Evolutionary conservation across 768 basidiomycete genomes (phyloP), one percentile per base, ranked within the genome.

Genomic region (Tricholomella constricta): DNA sequence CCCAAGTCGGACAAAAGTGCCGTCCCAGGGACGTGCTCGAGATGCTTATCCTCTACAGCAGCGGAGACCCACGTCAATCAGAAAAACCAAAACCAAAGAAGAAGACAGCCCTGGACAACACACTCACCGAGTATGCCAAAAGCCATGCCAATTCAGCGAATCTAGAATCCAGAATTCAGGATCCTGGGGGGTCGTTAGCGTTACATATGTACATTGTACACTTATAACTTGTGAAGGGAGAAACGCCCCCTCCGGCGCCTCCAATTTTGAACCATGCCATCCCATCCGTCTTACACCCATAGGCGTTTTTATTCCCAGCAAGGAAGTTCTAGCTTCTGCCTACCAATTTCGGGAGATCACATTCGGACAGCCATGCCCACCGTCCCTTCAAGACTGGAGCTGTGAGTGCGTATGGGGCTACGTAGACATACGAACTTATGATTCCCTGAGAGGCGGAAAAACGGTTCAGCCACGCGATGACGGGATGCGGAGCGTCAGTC

Each of bases 1-100:
- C 69, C 67, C 23, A 70, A 65, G 51, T 77, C 74, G 2, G 74
- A 72, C 17, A 77, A 62, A 22, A 77, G 61, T 11, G 73, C 71
- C 14, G 73, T 77, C 27, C 75, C 75, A 4, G 75, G 74, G 5
- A 76, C 73, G 32, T 66, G 52, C 36, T 69, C 61, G 42, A 74
- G 61, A 49, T 71, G 55, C 47, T 63, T 66, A 48, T 77, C 75
- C 60, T 72, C 75, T 74, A 25, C 11, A n/a, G n/a, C n/a, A n/a
- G n/a, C n/a, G n/a, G n/a, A n/a, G n/a, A n/a, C n/a, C n/a, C n/a
- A n/a, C 17, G n/a, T 20, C 9, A 34, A 41, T 25, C 43, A 23
- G 37, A 46, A 5, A 32, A 41, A 9, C 29, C 4, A 25, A 8
- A 14, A 36, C 0, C n/a, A 4, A 34, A 35, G 8, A 26, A 25